Percentiles rank a stretch among this genome's conserved stretches.
phyloP scores from a whole-genome alignment of 164 flowering plant genomes.

The Warburgia ugandensis region DNA sequence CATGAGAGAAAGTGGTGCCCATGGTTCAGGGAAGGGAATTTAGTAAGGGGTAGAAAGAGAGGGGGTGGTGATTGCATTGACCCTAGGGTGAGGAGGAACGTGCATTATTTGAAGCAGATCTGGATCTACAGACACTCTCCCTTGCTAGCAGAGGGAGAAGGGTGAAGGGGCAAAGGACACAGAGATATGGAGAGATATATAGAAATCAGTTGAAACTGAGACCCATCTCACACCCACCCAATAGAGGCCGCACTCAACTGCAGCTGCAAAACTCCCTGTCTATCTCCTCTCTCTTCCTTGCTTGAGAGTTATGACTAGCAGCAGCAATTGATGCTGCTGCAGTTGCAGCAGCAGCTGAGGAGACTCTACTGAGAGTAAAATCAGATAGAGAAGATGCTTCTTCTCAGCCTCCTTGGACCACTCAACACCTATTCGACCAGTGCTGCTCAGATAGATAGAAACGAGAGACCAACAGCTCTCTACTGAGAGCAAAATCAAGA shows the following conservation, averaged over 20 bases:
- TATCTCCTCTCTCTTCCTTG: no score
- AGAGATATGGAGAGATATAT: background rate
- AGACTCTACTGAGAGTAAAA: background rate
- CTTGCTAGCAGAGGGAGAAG: background rate
- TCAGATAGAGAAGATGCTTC: background rate
- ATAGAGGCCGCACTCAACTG: background rate
- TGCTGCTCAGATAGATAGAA: background rate
- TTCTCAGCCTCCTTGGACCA: constrained; percentile 5
- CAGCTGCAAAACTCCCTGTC: background rate
- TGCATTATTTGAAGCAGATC: constrained; percentile 41
- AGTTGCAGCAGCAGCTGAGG: background rate
- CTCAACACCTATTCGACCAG: background rate
- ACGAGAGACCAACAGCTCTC: background rate
- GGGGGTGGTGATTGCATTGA: constrained; percentile 10
- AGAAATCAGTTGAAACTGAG: background rate
- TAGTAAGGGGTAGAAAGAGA: background rate
- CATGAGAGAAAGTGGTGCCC: constrained; percentile 5
- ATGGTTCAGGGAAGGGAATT: background rate
- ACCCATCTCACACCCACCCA: background rate
- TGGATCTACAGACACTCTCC: constrained; percentile 27
- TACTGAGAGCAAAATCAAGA: no score
- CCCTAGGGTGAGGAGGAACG: constrained; percentile 13
- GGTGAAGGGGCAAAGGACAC: background rate
- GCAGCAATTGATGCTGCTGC: background rate
- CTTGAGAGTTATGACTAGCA: constrained; percentile 5